phyloP scores from a whole-genome alignment of 1,139 yeast genomes.

The Protomyces arabidopsidicola region DNA sequence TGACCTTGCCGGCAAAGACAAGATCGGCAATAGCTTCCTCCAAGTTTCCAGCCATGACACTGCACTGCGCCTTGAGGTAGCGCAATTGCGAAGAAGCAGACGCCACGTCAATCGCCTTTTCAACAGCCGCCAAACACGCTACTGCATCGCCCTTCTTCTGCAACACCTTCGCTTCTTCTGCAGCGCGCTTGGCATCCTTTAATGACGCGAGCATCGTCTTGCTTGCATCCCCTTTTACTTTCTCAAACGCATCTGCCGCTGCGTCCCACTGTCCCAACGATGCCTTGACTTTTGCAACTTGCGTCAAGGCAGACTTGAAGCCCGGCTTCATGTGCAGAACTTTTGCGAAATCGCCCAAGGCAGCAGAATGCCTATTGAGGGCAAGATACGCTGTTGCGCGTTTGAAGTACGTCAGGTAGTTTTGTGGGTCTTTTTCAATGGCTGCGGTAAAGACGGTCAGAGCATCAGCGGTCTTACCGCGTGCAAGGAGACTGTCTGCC shows the following conservation, averaged over 20 bases:
- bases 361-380: conserved; percentile 40
- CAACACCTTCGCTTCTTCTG: conserved; percentile 31
- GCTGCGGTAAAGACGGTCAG: conserved; percentile 12
- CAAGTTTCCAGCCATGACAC: conserved; percentile 36
- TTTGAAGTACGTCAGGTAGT: conserved; percentile 41
- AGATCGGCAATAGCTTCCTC: conserved; percentile 41
- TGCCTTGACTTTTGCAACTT: conserved; percentile 39
- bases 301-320: conserved; percentile 41
- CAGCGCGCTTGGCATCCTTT: conserved; percentile 30
- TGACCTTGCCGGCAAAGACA: conserved; percentile 35
- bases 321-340: conserved; percentile 40
- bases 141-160: conserved; percentile 34
- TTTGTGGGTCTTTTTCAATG: conserved; percentile 26
- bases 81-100: conserved; percentile 37
- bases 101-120: conserved; percentile 38
- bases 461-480: conserved; percentile 12
- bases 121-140: conserved; percentile 37
- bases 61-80: conserved; percentile 39
- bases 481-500: conserved; percentile 15
- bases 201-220: conserved; percentile 18
- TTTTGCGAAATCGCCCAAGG: conserved; percentile 41
- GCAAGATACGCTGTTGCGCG: conserved; percentile 43
- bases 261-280: conserved; percentile 39
- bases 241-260: conserved; percentile 33
- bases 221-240: conserved; percentile 13